Evolutionary conservation across 352 stramenopile genomes (phyloP), one percentile per base, ranked within the genome.

Genomic region (Thraustochytrium striatum): DNA sequence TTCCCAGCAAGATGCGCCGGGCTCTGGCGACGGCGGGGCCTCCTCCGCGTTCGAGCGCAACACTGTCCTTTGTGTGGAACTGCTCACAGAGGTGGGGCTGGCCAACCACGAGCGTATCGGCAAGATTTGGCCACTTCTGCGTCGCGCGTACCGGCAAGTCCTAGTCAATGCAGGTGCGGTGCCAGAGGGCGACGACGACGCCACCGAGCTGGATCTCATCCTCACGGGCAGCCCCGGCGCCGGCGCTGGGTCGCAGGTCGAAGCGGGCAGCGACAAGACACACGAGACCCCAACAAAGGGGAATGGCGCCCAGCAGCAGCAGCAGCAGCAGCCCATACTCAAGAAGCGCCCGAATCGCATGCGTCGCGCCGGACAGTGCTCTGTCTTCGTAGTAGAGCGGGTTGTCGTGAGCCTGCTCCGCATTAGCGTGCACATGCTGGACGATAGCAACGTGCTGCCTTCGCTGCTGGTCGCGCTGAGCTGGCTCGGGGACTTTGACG

Each of bases 391-490:
- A 7, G 65, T 75, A 0, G 65, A 75, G 32, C 65, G 65, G 28
- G 65, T 75, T 16, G 65, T 75, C 21, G 65, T 75, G 50, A 75
- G 52, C 47, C 39, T 75, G 13, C 35, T 75, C 30, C 65, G 65
- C 39, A 75, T 75, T 70, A 61, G 65, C 52, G 65, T 75, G 35
- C 65, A 75, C 30, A 38, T 75, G 8, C 44, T 75, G 21, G 65
- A 75, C 30, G 25, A 61, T 0, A 30, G 13, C 5, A 21, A 70
- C 13, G 52, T 41, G 11, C 30, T 75, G 65, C 36, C 65, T 9
- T 30, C 61, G 16, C 47, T 75, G 11, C 65, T 75, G 11, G 43
- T 30, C n/a, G 65, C 65, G 36, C 36, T 75, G 32, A 75, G 52
- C 65, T 75, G 65, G 65, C 65, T 75, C 5, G 65, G 44, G 7